A percentile compares a stretch with the other conserved stretches of the same genome.
Evolutionary conservation across 2,329 filamentous ascomycete species (phyloP).

Genomic region (Trichothecium sympodiale): DNA sequence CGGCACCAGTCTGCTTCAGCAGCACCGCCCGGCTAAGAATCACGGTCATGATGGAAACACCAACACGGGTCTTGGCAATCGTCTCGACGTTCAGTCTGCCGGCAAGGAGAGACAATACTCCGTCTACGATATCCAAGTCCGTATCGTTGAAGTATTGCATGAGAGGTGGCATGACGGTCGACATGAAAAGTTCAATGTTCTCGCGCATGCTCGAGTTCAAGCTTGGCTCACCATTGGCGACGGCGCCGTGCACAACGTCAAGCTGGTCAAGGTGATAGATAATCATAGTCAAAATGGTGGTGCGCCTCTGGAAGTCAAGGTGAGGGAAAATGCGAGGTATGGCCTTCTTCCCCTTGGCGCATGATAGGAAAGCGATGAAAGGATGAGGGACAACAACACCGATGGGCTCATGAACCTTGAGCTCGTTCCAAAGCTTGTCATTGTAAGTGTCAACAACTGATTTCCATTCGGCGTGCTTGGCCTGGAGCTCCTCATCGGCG

Average conservation of each 20-base stretch:
- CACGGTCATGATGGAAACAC: constrained; percentile 83
- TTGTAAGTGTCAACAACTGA: constrained; percentile 54
- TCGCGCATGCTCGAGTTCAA: constrained; percentile 73
- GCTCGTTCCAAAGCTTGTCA: constrained; percentile 67
- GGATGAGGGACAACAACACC: constrained; percentile 69
- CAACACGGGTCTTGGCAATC: constrained; percentile 80
- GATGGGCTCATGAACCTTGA: constrained; percentile 91
- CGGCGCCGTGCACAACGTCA: constrained; percentile 74
- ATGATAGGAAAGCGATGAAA: constrained; percentile 92
- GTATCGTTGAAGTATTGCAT: constrained; percentile 88
- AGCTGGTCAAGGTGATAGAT: constrained; percentile 85
- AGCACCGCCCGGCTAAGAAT: constrained; percentile 89
- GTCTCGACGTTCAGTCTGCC: constrained; percentile 73
- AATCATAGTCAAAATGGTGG: constrained; percentile 92
- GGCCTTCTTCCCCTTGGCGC: constrained; percentile 91
- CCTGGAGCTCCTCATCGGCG: constrained; percentile 53
- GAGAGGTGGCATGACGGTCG: constrained; percentile 79
- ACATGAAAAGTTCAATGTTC: constrained; percentile 83
- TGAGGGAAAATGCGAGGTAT: constrained; percentile 92
- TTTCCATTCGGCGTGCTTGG: constrained; percentile 67
- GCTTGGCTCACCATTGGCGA: constrained; percentile 58
- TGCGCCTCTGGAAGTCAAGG: constrained; percentile 82
- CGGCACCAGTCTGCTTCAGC: constrained; percentile 68
- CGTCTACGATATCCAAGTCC: constrained; percentile 80
- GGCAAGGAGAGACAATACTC: constrained; percentile 75